These are phyloP conservation scores for Xylaria polymorpha DNA, from an alignment of 2,329 filamentous ascomycete genomes.

Conservation along the genomic window DNA sequence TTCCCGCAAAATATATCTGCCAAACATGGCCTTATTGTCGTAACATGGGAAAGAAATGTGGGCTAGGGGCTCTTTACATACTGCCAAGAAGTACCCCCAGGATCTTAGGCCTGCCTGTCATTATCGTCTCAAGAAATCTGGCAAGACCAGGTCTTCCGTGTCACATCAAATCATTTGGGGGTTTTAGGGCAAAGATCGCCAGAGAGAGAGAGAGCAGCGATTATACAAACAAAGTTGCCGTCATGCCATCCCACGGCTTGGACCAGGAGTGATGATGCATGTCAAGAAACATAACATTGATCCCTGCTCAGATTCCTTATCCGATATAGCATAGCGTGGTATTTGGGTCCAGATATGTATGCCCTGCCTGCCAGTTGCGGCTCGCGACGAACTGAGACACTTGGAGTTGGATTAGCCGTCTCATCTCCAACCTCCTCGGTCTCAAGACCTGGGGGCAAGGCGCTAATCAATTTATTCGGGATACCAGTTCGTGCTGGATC, in stretches of 20 bases:
- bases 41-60: conserved; percentile 13
- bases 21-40: not conserved
- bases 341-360: conserved; percentile 19
- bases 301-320: conserved; percentile 20
- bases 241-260: not conserved
- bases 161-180: conserved; percentile 8
- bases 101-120: not conserved
- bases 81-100: conserved; percentile 16
- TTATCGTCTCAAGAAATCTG: conserved; percentile 19
- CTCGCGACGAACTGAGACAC: conserved; percentile 46
- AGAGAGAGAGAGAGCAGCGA: conserved; percentile 2
- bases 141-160: conserved; percentile 6
- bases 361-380: conserved; percentile 41
- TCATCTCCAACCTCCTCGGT: conserved; percentile 47
- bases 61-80: conserved; percentile 24
- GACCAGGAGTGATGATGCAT: not conserved
- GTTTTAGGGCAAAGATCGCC: conserved; percentile 24
- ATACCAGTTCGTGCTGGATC: not conserved
- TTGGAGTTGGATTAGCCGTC: conserved; percentile 47
- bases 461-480: conserved; percentile 26
- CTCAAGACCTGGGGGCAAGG: conserved; percentile 41
- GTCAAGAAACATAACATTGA: conserved; percentile 13
- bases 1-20: conserved; percentile 9
- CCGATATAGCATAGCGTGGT: conserved; percentile 21
- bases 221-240: conserved; percentile 10